A percentile compares a stretch with the other conserved stretches of the same genome.
phyloP scores from a whole-genome alignment of 2,329 filamentous ascomycete species.

The Pestalotiopsis fici region DNA sequence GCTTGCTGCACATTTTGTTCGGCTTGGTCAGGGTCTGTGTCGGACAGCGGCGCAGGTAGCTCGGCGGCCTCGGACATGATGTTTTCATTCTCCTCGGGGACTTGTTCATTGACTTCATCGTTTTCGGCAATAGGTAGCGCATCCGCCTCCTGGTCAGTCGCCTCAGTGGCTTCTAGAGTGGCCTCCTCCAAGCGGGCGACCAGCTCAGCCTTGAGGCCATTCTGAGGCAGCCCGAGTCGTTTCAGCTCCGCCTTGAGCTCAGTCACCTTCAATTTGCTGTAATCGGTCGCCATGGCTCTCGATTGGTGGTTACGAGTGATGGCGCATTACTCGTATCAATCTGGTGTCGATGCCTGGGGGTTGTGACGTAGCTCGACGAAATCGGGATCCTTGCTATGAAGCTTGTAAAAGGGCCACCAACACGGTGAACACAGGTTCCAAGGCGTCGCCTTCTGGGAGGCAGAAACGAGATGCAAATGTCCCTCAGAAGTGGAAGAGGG shows the following conservation, averaged over 20 bases:
- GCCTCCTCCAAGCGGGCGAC: conserved; percentile 61
- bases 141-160: not conserved
- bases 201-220: conserved; percentile 72
- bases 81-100: conserved; percentile 5
- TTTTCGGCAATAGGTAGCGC: not conserved
- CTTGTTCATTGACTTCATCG: not conserved
- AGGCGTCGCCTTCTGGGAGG: not conserved
- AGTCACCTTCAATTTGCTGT: conserved; percentile 67
- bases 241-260: conserved; percentile 78
- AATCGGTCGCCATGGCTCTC: conserved; percentile 49
- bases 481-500: not conserved
- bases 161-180: not conserved
- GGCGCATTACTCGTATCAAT: conserved; percentile 1
- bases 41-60: not conserved
- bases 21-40: not conserved
- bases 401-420: not conserved
- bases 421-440: not conserved
- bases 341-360: not conserved
- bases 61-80: not conserved
- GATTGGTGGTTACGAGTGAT: conserved; percentile 8
- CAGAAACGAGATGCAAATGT: not conserved
- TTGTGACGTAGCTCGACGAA: conserved; percentile 7
- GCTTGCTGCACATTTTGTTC: not conserved
- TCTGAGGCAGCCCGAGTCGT: conserved; percentile 66
- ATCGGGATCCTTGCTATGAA: not conserved